A percentile compares a stretch with the other conserved stretches of the same genome.
phyloP scores from a whole-genome alignment of 1,284 basidiomycete species.

The Trametes hirsuta region DNA sequence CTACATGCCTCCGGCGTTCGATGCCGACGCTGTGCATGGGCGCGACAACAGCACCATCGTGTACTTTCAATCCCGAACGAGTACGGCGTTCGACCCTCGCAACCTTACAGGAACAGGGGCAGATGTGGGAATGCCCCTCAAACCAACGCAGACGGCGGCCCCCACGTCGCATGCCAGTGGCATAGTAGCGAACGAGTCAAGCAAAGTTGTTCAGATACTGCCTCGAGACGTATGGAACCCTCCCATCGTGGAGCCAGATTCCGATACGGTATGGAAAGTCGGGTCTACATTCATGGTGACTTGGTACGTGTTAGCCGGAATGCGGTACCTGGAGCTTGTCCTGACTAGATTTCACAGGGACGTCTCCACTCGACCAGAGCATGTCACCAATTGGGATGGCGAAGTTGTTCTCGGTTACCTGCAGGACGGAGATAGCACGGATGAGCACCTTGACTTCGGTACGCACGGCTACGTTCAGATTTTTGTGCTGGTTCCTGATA shows the following conservation, averaged over 20 bases:
- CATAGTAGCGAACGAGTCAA: no score
- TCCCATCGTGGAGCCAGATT: conserved; percentile 17
- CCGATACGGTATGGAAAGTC: conserved; percentile 19
- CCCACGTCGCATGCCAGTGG: neutral
- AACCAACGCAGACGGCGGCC: neutral
- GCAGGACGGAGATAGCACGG: conserved; percentile 29
- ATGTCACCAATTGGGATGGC: conserved; percentile 39
- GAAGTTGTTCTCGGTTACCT: conserved; percentile 40
- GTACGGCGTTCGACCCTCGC: conserved; percentile 65
- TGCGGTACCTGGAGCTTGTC: neutral
- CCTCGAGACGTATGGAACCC: conserved; percentile 26
- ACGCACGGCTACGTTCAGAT: neutral
- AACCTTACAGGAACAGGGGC: conserved; percentile 35
- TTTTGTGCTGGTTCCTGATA: neutral
- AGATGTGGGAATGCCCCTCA: neutral
- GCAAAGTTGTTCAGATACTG: neutral
- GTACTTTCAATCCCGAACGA: neutral
- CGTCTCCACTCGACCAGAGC: conserved; percentile 32
- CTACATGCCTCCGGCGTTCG: conserved; percentile 23
- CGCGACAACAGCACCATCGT: neutral
- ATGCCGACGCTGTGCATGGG: conserved; percentile 9
- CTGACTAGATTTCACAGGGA: conserved; percentile 32
- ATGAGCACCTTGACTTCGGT: conserved; percentile 43
- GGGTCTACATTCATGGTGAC: conserved; percentile 18
- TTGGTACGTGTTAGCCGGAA: conserved; percentile 11